Evolutionary conservation across 1,284 basidiomycete species (phyloP).

Genomic region (Ustilago lituana): DNA sequence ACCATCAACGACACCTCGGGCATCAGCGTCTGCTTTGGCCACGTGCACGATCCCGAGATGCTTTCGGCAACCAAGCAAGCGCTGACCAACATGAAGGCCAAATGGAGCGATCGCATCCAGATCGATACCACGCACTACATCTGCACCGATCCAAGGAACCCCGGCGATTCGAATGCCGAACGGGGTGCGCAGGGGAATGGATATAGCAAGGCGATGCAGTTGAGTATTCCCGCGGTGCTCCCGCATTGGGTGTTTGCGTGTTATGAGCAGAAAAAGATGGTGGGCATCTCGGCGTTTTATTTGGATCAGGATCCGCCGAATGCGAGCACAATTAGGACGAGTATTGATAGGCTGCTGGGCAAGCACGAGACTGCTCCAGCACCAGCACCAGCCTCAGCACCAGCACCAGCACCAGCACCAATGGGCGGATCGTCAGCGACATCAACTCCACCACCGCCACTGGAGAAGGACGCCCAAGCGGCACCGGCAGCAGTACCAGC

Average conservation of each 20-base stretch:
- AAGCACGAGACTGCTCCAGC: conserved; percentile 6
- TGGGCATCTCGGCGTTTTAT: conserved; percentile 63
- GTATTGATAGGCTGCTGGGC: conserved; percentile 33
- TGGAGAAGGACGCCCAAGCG: conserved; percentile 24
- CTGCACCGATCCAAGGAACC: conserved; percentile 56
- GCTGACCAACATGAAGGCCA: conserved; percentile 53
- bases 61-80: conserved; percentile 52
- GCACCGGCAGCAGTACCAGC: not conserved
- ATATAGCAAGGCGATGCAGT: conserved; percentile 61
- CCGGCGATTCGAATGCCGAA: conserved; percentile 30
- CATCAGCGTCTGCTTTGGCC: conserved; percentile 64
- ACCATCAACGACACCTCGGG: conserved; percentile 64
- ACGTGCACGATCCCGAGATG: conserved; percentile 43
- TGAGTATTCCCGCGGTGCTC: conserved; percentile 65
- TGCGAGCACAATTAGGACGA: conserved; percentile 43
- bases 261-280: conserved; percentile 62
- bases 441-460: conserved; percentile 20
- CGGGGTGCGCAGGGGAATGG: conserved; percentile 28
- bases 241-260: conserved; percentile 67
- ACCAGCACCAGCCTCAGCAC: conserved; percentile 1
- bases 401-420: conserved; percentile 3
- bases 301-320: conserved; percentile 64
- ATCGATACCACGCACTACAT: conserved; percentile 71
- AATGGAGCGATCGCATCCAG: conserved; percentile 87
- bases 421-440: not conserved